Evolutionary conservation across 139 green algal species (phyloP).

Genomic region (Tetradesmus obliquus): DNA sequence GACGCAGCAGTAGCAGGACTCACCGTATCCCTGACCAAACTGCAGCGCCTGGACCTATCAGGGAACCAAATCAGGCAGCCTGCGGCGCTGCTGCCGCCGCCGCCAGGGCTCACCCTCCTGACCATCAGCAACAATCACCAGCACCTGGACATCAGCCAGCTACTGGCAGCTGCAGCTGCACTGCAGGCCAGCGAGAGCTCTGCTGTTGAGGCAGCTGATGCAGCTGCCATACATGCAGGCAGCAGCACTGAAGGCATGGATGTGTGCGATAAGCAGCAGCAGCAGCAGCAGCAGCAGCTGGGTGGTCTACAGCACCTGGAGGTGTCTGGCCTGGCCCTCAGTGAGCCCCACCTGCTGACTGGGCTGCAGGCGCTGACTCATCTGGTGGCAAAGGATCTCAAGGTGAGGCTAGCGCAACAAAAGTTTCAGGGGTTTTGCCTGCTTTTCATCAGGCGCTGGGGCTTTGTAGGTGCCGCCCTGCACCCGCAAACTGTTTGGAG

Average conservation of each 20-base stretch:
- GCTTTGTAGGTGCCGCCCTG: no score
- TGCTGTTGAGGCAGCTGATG: not conserved
- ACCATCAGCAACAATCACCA: not conserved
- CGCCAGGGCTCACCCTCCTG: not conserved
- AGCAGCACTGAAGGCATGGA: not conserved
- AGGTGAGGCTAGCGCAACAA: not conserved
- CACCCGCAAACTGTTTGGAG: no score
- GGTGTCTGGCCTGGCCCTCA: not conserved
- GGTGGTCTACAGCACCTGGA: not conserved
- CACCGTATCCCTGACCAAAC: not conserved
- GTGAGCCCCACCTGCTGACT: not conserved
- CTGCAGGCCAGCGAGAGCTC: no score
- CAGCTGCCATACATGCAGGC: not conserved
- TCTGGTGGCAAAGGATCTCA: not conserved
- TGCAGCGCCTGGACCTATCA: not conserved
- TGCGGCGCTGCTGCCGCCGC: not conserved
- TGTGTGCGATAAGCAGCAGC: not conserved
- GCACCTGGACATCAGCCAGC: not conserved
- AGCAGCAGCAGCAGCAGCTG: not conserved
- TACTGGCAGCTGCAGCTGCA: not conserved
- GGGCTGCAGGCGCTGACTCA: not conserved
- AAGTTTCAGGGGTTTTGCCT: no score
- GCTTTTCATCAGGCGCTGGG: no score
- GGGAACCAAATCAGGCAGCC: not conserved
- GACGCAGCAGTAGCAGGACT: not conserved